phyloP scores from a whole-genome alignment of 495 filamentous ascomycete genomes.

The Ascodesmis nigricans region DNA sequence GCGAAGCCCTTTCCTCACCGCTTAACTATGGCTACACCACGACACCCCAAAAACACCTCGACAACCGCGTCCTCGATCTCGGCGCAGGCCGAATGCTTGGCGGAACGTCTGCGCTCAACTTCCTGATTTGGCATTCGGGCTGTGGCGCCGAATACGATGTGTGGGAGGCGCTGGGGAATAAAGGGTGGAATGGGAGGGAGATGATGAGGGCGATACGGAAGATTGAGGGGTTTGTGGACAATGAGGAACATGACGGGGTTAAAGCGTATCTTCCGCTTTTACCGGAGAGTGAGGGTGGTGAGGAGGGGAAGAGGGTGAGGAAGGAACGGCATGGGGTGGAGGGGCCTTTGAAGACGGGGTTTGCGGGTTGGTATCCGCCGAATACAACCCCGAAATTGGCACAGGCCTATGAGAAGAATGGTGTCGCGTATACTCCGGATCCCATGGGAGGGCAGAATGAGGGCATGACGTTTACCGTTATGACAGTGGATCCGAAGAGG shows the following conservation, averaged over 20 bases:
- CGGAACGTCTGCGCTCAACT: slow-evolving; percentile 31
- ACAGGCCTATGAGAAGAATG: slow-evolving; percentile 9
- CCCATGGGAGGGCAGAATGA: slow-evolving; percentile 10
- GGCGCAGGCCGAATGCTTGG: slow-evolving; percentile 34
- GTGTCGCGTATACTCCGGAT: slow-evolving; percentile 11
- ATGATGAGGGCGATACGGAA: too few relatives aligned
- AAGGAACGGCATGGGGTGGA: slow-evolving; percentile 8
- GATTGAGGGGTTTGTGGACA: background rate
- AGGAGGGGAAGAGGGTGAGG: slow-evolving; percentile 9
- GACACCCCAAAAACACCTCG: slow-evolving; percentile 12
- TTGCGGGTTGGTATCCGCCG: background rate
- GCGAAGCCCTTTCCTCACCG: slow-evolving; percentile 9
- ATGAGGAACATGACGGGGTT: slow-evolving; percentile 7
- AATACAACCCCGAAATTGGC: too few relatives aligned
- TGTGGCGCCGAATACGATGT: slow-evolving; percentile 24
- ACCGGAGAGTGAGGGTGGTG: slow-evolving; percentile 7
- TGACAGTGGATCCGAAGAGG: background rate
- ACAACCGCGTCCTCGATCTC: slow-evolving; percentile 21
- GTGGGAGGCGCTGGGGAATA: slow-evolving; percentile 19
- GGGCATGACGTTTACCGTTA: background rate
- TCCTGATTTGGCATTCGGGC: slow-evolving; percentile 25
- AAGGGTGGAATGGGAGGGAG: background rate
- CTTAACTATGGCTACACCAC: slow-evolving; percentile 15
- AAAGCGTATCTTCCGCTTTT: slow-evolving; percentile 9
- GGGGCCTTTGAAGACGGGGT: slow-evolving; percentile 12